phyloP scores from a whole-genome alignment of 2,329 filamentous ascomycete species.

The Gaeumannomyces tritici region DNA sequence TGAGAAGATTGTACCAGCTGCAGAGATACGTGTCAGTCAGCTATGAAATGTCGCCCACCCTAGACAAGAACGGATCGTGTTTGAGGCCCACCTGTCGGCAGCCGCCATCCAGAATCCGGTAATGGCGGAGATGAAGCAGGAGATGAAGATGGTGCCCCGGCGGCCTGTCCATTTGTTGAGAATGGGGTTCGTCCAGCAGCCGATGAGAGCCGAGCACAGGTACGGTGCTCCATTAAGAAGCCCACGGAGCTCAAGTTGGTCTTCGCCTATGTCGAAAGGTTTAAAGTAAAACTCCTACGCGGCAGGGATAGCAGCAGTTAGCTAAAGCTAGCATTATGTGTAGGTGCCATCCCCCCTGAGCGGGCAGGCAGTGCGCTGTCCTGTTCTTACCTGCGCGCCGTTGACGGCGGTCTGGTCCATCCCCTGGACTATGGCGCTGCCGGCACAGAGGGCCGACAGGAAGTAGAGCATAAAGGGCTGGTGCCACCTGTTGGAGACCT shows the following conservation, averaged over 20 bases:
- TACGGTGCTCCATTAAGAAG: conserved; percentile 1
- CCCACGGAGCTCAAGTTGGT: neutral
- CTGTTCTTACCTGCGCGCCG: neutral
- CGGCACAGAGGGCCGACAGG: neutral
- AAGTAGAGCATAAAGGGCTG: conserved; percentile 2
- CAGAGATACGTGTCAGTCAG: neutral
- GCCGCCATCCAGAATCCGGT: conserved; percentile 55
- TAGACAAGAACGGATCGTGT: neutral
- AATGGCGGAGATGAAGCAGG: conserved; percentile 41
- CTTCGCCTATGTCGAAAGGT: neutral
- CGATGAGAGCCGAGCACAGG: conserved; percentile 29
- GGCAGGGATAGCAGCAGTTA: neutral
- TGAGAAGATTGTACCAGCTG: conserved; percentile 54
- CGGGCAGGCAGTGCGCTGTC: neutral
- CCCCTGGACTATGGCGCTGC: neutral
- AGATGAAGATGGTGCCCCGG: conserved; percentile 22
- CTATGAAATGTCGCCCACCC: neutral
- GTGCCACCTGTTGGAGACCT: conserved; percentile 1
- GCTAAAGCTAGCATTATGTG: no score
- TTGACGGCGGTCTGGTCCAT: conserved; percentile 2
- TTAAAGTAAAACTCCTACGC: neutral
- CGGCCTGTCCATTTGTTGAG: conserved; percentile 30
- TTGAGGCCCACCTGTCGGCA: conserved; percentile 33
- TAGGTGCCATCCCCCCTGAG: no score
- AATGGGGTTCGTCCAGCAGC: conserved; percentile 36